A percentile compares a stretch with the other conserved stretches of the same genome.
Evolutionary conservation across 2,329 filamentous ascomycete species (phyloP).

Genomic region (Aspergillus japonicus): DNA sequence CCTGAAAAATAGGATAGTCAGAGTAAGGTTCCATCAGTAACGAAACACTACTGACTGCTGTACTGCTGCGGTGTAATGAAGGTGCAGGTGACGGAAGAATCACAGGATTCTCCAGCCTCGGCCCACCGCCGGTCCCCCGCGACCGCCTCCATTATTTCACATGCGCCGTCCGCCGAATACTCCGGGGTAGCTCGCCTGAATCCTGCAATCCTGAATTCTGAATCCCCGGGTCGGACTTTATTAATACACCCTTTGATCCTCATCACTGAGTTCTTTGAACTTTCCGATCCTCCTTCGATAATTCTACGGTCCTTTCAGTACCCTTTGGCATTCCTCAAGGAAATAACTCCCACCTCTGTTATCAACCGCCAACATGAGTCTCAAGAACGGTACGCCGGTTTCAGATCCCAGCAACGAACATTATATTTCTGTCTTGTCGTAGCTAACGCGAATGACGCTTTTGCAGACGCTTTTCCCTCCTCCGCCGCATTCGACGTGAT

Average conservation of each 20-base stretch:
- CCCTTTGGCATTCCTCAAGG: neutral
- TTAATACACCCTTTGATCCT: slow-evolving; percentile 12
- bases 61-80: no score
- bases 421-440: neutral
- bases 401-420: neutral
- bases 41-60: no score
- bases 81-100: neutral
- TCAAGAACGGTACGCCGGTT: slow-evolving; percentile 64
- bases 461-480: slow-evolving; percentile 76
- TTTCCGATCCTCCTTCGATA: neutral
- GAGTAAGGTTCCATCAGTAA: neutral
- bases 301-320: neutral
- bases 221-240: slow-evolving; percentile 17
- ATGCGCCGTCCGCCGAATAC: slow-evolving; percentile 22
- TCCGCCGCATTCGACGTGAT: slow-evolving; percentile 91
- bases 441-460: slow-evolving; percentile 11
- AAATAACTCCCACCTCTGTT: neutral
- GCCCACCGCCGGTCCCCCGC: slow-evolving; percentile 10
- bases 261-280: neutral
- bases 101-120: slow-evolving; percentile 16
- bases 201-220: slow-evolving; percentile 11
- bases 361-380: slow-evolving; percentile 58
- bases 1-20: no score
- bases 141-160: slow-evolving; percentile 21
- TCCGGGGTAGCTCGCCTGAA: slow-evolving; percentile 26